Base-by-base conservation (phyloP, 768 basidiomycete genomes). In the Auricularia heimuer region DNA sequence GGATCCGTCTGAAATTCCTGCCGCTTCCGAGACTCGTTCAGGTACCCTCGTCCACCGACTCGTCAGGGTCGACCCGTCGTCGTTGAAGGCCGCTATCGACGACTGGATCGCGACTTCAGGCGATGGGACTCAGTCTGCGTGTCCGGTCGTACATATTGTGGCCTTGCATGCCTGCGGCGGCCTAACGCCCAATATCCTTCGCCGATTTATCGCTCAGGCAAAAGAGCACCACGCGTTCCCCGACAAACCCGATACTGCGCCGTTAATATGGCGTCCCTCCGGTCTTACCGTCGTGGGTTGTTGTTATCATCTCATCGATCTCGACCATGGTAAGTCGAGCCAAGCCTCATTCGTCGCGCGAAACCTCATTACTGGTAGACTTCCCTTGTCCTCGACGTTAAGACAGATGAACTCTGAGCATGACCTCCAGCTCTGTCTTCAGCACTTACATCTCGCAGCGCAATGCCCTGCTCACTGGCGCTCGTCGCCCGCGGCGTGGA, bases 91-190 rank as follows among this genome's bases (percentile, higher is more conserved):
- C 0, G 72, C 81, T 4, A 76, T 87, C 18, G 73, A 80, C 64
- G 77, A 80, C 29, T 90, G 89, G 89, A 71, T 87, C 24, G 58
- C 39, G 54, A 51, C 62, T 21, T 34, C 65, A 33, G 35, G 6
- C 56, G 35, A 45, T 61, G 34, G 39, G 11, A n/a, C 45, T 12
- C 16, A 21, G 16, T 35, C 34, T 18, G 29, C 63, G 4, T 3
- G 16, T n/a, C 67, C 73, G 3, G 62, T 71, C 29, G 80, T 89
- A 8, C 73, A 88, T 34, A 75, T 90, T 54, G 81, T 89, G 36
- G 89, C 85, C 18, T 78, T 91, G 42, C 89, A 91, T 68, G 87
- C 88, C 1, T 91, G 89, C 68, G 89, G 89, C 3, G 85, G 88
- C 1, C 81, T 91, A 45, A 88, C 87, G 1, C 80, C 85, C 35